phyloP scores from a whole-genome alignment of 257 asterid genomes.

The Nicotiana paniculata region DNA sequence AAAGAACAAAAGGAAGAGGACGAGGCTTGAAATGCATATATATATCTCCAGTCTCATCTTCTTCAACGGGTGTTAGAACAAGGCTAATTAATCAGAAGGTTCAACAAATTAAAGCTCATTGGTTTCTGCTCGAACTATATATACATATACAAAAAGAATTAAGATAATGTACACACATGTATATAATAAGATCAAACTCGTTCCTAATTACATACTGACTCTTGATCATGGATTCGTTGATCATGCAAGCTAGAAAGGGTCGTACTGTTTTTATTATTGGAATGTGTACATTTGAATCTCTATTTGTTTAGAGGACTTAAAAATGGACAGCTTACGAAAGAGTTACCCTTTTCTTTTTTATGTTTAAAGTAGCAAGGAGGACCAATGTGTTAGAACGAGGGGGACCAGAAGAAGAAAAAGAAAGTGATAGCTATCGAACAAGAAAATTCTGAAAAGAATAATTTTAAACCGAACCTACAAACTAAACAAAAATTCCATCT shows the following conservation, averaged over 20 bases:
- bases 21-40: not conserved
- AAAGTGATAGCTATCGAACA: not conserved
- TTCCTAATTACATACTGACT: not conserved
- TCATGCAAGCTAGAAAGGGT: too few species aligned
- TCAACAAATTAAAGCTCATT: not conserved
- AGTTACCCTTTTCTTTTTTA: not conserved
- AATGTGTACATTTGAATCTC: not conserved
- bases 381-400: not conserved
- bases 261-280: too few species aligned
- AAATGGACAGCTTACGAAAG: not conserved
- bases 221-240: not conserved
- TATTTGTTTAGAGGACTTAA: too few species aligned
- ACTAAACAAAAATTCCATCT: not conserved
- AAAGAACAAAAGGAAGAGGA: not conserved
- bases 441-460: not conserved
- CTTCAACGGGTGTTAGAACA: not conserved
- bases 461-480: not conserved
- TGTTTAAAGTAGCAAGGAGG: not conserved
- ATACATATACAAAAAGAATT: not conserved
- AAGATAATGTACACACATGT: not conserved
- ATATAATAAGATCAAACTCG: not conserved
- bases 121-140: not conserved
- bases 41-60: not conserved
- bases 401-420: not conserved
- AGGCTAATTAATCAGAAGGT: not conserved